These are phyloP conservation scores for Sarocladium kiliense DNA, from an alignment of 2,329 filamentous ascomycete genomes.

Conservation along the genomic window DNA sequence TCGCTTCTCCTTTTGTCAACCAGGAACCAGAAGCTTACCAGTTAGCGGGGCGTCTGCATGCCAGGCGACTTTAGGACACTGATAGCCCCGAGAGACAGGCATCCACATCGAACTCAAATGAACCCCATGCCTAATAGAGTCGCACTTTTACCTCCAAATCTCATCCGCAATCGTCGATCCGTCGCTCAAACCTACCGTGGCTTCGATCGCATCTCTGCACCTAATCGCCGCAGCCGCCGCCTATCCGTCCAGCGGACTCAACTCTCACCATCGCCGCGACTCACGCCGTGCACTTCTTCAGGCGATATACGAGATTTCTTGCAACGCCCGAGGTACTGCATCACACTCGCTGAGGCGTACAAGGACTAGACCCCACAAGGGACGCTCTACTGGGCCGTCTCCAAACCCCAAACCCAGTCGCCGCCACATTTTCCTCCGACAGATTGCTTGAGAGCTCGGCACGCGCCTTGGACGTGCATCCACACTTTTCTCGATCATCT, in stretches of 20 bases:
- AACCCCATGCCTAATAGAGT: background rate
- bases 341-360: no score
- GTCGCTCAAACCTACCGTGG: background rate
- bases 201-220: background rate
- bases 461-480: conserved; percentile 1
- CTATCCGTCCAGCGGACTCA: background rate
- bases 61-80: background rate
- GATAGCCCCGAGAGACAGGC: conserved; percentile 4
- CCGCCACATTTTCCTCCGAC: background rate
- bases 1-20: background rate
- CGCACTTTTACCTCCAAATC: background rate
- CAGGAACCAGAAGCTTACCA: background rate
- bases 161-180: conserved; percentile 2
- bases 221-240: background rate
- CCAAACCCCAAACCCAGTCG: background rate
- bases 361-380: background rate
- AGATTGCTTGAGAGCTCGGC: background rate
- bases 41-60: background rate
- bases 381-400: background rate
- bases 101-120: conserved; percentile 6
- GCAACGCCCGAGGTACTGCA: no score
- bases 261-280: background rate
- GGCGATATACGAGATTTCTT: no score
- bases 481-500: conserved; percentile 8
- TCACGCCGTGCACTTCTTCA: background rate